These are phyloP conservation scores for Echria macrotheca DNA, from an alignment of 495 filamentous ascomycete species.

Conservation along the genomic window DNA sequence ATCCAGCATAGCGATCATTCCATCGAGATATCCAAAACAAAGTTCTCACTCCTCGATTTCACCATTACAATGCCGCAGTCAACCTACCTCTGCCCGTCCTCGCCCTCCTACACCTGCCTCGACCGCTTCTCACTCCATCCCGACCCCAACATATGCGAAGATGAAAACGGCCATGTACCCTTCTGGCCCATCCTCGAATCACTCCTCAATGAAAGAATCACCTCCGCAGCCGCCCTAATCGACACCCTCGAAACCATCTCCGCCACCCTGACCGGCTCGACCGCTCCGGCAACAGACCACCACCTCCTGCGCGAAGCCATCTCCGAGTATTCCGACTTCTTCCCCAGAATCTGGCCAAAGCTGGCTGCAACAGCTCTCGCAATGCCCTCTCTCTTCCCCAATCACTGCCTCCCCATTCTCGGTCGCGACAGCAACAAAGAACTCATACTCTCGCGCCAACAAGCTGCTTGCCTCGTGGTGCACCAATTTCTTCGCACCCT, in stretches of 20 bases:
- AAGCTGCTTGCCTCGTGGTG: constrained; percentile 15
- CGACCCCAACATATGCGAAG: constrained; percentile 7
- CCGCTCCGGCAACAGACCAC: constrained; percentile 9
- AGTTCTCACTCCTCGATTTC: no score
- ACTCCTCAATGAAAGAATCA: constrained; percentile 38
- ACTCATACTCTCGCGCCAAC: constrained; percentile 5
- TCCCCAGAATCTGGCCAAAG: not conserved
- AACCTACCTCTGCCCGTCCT: constrained; percentile 13
- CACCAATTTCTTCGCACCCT: constrained; percentile 22
- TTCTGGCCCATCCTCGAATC: constrained; percentile 44
- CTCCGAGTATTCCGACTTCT: not conserved
- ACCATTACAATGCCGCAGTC: not conserved
- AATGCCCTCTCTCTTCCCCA: not conserved
- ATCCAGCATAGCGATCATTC: no score
- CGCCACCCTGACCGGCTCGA: constrained; percentile 6
- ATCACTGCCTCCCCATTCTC: not conserved
- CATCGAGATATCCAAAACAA: no score
- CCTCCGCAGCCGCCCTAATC: constrained; percentile 37
- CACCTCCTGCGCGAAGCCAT: not conserved
- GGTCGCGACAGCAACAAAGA: not conserved
- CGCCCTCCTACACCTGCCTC: constrained; percentile 10
- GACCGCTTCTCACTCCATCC: constrained; percentile 24
- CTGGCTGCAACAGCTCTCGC: not conserved
- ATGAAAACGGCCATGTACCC: constrained; percentile 11
- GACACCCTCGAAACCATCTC: constrained; percentile 39